These are phyloP conservation scores for Arctium minus DNA, from an alignment of 129 eudicot species.

Conservation along the genomic window DNA sequence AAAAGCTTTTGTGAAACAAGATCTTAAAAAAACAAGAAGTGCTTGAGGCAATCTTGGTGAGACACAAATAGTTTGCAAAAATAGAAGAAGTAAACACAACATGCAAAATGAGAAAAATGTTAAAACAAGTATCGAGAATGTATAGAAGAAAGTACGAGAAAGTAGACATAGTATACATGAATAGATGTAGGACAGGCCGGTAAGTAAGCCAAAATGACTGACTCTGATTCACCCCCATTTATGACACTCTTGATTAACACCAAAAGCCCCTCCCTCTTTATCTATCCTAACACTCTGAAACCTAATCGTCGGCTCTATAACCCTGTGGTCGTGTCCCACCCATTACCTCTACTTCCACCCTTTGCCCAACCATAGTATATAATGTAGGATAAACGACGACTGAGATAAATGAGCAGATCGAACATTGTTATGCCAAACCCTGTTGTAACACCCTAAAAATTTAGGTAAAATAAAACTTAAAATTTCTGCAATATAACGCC, in stretches of 20 bases:
- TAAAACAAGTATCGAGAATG: neutral
- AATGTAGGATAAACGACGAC: too few species aligned
- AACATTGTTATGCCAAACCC: neutral
- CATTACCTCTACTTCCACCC: neutral
- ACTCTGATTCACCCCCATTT: neutral
- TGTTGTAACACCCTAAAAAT: too few species aligned
- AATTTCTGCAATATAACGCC: too few species aligned
- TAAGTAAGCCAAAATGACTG: neutral
- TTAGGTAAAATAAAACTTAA: too few species aligned
- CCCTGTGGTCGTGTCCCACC: neutral
- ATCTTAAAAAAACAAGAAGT: too few species aligned
- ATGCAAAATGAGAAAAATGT: neutral
- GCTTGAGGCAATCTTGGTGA: neutral
- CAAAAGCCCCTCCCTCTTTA: neutral
- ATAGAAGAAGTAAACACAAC: neutral
- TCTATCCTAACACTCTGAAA: neutral
- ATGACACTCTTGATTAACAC: neutral
- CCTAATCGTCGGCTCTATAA: neutral
- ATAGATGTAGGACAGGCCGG: neutral
- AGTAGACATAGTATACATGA: neutral
- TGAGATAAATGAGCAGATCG: neutral
- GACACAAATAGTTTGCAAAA: neutral
- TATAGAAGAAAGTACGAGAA: neutral
- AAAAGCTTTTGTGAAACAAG: neutral
- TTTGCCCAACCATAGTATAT: neutral